Evolutionary conservation across 352 stramenopile genomes (phyloP), one percentile per base, ranked within the genome.

Genomic region (Globisporangium barbulae): DNA sequence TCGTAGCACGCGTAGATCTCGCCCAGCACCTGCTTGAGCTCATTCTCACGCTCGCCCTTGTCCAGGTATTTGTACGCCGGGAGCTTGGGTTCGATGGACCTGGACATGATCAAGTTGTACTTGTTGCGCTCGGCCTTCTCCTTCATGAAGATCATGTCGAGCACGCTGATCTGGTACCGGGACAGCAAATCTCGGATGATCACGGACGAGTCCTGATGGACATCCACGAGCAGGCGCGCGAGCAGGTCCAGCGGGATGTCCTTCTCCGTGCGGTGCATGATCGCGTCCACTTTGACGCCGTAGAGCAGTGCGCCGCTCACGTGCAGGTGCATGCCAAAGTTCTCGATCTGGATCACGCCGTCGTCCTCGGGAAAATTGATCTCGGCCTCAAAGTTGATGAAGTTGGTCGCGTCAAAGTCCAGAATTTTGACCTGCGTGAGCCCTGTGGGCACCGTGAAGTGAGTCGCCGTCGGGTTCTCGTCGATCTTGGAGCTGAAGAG

Each of bases 301-400:
- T 95, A 95, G 3, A 95, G 68, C 17, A 91, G 71, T 25, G 79
- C 75, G 1, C 87, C 87, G 59, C 73, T 88, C n/a, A 91, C 81
- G 53, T 91, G 72, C 3, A 95, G 67, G 53, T 91, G 85, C 74
- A 92, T 91, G 5, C 97, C 97, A 73, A 99, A 99, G 58, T 96
- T 99, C 72, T 99, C 96, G 15, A 99, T 85, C 69, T 99, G 96
- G 53, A 98, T 93, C 28, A 99, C 76, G 54, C 95, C 96, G 25
- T 92, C 88, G 44, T 97, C 88, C 69, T 98, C 93, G 6, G 95
- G 88, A 62, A 98, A 98, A 58, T 98, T 91, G 70, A 99, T 99
- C 68, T 99, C 96, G 10, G 96, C 97, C 69, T 99, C 97, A 61
- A 99, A 99, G 68, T 99, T 99, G 64, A 98, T 98, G 64, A 98